phyloP scores from a whole-genome alignment of 2,329 filamentous ascomycete genomes.

The Aspergillus tubingensis region DNA sequence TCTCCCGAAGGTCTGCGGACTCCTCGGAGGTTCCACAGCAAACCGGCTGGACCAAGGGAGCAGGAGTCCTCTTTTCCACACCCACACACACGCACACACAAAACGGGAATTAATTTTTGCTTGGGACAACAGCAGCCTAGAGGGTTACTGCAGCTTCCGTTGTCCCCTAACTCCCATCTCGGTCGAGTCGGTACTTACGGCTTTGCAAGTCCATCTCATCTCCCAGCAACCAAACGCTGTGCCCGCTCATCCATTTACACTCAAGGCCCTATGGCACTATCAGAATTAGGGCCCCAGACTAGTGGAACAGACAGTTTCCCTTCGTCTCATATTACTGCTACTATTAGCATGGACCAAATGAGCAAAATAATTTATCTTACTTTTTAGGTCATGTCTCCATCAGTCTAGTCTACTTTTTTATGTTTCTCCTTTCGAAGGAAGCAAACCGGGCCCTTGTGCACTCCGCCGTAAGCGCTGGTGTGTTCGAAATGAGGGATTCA shows the following conservation, averaged over 20 bases:
- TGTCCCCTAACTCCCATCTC: neutral
- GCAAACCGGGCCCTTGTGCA: neutral
- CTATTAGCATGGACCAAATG: neutral
- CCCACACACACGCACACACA: neutral
- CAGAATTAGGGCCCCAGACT: constrained; percentile 2
- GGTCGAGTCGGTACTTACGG: neutral
- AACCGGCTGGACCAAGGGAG: constrained; percentile 5
- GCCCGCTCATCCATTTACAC: neutral
- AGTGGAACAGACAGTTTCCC: neutral
- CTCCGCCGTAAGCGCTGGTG: neutral
- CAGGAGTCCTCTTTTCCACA: neutral
- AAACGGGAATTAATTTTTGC: neutral
- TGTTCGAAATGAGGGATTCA: neutral
- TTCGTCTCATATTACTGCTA: neutral
- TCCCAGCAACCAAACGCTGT: neutral
- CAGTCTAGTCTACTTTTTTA: neutral
- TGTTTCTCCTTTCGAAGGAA: neutral
- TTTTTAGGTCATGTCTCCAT: neutral
- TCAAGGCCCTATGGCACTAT: constrained; percentile 1
- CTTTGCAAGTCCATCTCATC: neutral
- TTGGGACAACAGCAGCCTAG: neutral
- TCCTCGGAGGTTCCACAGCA: constrained; percentile 9
- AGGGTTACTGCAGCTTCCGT: neutral
- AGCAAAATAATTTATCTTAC: neutral
- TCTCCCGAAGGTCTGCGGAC: neutral